A percentile compares a stretch with the other conserved stretches of the same genome.
Evolutionary conservation across 179 eudicot species (phyloP).

Genomic region (Beta lomatogona): DNA sequence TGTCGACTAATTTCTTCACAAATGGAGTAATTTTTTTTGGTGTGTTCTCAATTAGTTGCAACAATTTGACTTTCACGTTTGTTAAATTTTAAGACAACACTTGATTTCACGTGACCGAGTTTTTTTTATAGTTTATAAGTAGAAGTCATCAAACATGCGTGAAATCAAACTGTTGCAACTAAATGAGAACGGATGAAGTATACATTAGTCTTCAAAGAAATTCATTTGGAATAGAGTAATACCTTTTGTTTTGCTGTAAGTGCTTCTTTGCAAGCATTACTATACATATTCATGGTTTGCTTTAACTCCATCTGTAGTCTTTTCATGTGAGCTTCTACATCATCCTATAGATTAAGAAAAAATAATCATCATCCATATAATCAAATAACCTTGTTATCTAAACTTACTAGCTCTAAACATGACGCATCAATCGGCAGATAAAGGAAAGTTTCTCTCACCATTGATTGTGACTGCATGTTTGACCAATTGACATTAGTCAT

Average conservation of each 20-base stretch:
- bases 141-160: no score
- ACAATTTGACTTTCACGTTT: no score
- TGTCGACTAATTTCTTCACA: no score
- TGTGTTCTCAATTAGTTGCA: no score
- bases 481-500: constrained; percentile 28
- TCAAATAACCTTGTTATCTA: background rate
- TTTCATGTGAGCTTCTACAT: constrained; percentile 42
- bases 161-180: no score
- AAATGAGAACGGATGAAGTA: no score
- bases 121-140: no score
- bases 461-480: constrained; percentile 28
- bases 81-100: no score
- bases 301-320: constrained; percentile 37
- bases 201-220: background rate
- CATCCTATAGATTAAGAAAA: constrained; percentile 32
- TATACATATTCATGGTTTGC: constrained; percentile 46
- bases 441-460: constrained; percentile 23
- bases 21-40: no score
- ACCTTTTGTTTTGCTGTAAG: constrained; percentile 43
- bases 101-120: no score
- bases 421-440: no score
- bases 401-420: no score
- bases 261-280: constrained; percentile 44
- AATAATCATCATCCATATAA: background rate
- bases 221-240: background rate